Percentiles rank a stretch among this genome's conserved stretches.
phyloP scores from a whole-genome alignment of 495 filamentous ascomycete species.

The Lepraria neglecta region DNA sequence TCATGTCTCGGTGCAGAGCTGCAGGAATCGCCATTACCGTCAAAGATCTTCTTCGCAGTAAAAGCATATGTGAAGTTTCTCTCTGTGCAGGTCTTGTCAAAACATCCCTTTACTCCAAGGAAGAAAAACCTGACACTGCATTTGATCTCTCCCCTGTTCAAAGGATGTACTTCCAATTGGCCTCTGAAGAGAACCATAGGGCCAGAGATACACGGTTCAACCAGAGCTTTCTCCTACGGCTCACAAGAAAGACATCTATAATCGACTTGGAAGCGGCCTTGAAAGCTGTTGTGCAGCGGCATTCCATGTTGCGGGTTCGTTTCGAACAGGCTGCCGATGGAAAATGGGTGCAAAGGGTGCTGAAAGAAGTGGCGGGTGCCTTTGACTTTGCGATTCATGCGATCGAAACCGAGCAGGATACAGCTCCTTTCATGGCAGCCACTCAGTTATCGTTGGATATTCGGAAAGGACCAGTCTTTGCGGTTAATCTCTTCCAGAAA shows the following conservation, averaged over 20 bases:
- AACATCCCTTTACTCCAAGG: constrained; percentile 37
- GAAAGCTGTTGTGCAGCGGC: constrained; percentile 53
- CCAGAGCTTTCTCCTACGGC: constrained; percentile 57
- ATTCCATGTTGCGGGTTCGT: constrained; percentile 70
- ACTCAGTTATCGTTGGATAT: constrained; percentile 44
- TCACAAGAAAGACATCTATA: constrained; percentile 44
- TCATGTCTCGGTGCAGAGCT: constrained; percentile 47
- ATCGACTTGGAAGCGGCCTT: constrained; percentile 46
- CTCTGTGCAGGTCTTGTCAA: constrained; percentile 32
- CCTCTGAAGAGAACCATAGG: constrained; percentile 46
- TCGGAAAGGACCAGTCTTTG: constrained; percentile 40
- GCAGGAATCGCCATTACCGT: constrained; percentile 51
- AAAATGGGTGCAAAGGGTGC: constrained; percentile 37
- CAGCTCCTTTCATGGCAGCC: constrained; percentile 29
- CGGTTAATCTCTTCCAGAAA: constrained; percentile 45
- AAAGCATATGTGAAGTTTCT: constrained; percentile 42
- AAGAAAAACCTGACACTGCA: constrained; percentile 32
- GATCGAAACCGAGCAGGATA: constrained; percentile 23
- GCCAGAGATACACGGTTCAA: constrained; percentile 51
- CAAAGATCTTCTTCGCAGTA: constrained; percentile 43
- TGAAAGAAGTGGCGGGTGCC: constrained; percentile 35
- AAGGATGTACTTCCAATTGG: constrained; percentile 57
- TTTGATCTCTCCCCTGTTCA: constrained; percentile 70
- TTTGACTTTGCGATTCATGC: constrained; percentile 35
- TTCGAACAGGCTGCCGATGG: constrained; percentile 39